phyloP scores from a whole-genome alignment of 169 alveolate genomes.

The Eimeria tenella region DNA sequence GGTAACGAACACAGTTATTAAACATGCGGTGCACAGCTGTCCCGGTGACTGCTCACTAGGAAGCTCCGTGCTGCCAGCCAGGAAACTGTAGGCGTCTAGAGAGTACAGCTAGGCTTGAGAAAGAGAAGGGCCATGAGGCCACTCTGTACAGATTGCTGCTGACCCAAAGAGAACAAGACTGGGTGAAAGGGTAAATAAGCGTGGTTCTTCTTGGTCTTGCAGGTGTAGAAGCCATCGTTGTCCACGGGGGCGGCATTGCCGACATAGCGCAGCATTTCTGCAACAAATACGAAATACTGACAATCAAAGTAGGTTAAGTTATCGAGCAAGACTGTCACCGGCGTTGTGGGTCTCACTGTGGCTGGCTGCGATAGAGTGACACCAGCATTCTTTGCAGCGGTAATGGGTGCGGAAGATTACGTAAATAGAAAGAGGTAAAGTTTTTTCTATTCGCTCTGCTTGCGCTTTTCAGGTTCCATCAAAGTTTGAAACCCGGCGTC shows the following conservation, averaged over 20 bases:
- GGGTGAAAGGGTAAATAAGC: too few species aligned
- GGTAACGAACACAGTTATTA: background rate
- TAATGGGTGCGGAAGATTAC: background rate
- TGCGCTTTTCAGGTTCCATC: constrained; percentile 84
- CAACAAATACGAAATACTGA: constrained; percentile 96
- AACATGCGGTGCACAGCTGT: too few species aligned
- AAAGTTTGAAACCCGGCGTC: constrained; percentile 96
- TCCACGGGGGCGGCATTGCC: constrained; percentile 96
- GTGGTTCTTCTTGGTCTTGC: constrained; percentile 50
- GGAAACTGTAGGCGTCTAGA: too few species aligned
- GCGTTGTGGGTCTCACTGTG: background rate
- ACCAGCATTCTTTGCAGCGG: background rate
- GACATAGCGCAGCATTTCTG: constrained; percentile 98
- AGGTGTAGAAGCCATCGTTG: constrained; percentile 95
- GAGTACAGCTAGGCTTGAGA: too few species aligned
- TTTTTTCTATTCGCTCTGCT: background rate
- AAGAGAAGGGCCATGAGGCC: too few species aligned
- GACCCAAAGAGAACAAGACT: too few species aligned
- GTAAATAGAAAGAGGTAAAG: background rate
- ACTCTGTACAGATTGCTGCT: too few species aligned
- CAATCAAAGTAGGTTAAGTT: constrained; percentile 88
- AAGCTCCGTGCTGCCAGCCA: too few species aligned
- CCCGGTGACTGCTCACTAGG: too few species aligned
- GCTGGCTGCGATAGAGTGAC: background rate
- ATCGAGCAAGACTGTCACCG: background rate